Evolutionary conservation across 2,329 filamentous ascomycete genomes (phyloP), one percentile per base, ranked within the genome.

Genomic region (Aureobasidium sp.): DNA sequence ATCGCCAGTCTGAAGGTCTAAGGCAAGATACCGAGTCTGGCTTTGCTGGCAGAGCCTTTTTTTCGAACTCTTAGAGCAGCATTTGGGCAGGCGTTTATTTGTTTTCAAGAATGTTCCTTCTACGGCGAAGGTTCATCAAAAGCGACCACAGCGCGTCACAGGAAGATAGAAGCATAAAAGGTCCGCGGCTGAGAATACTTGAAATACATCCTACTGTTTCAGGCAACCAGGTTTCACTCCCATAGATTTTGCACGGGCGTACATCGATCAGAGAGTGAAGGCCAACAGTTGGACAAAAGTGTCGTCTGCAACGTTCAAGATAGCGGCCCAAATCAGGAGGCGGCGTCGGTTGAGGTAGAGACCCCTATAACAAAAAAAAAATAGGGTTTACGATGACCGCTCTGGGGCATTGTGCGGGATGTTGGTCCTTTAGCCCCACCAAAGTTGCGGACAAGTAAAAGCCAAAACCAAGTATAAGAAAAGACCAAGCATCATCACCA

Each of bases 1-100:
- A 66, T 66, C 11, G 64, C 47, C 10, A 68, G 66, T 37, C 37
- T 68, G 51, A 66, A 63, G 21, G 66, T 68, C 11, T 66, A 60
- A 41, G 34, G 11, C 29, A 45, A 29, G 37, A 47, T 16, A 25
- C 30, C 34, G 39, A 57, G 39, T 34, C 39, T 44, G 53, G 53
- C 53, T 57, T 57, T 57, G 53, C 53, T 57, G 53, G 53, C 53
- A 57, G 39, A 57, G 53, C 53, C 53, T 32, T 21, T 21, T 21
- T 21, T 21, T 21, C 21, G 21, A 21, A 21, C 21, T 21, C 21
- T 21, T 13, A 32, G 29, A 44, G 39, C 39, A 57, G 53, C 53
- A 57, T 57, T 34, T 44, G 53, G 53, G 53, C 53, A 44, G 53
- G 53, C 53, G 53, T 57, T 44, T n/a, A 37, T 45, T 32, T 45